phyloP scores from a whole-genome alignment of 306 rosid species.

The Inga leiocalycina region DNA sequence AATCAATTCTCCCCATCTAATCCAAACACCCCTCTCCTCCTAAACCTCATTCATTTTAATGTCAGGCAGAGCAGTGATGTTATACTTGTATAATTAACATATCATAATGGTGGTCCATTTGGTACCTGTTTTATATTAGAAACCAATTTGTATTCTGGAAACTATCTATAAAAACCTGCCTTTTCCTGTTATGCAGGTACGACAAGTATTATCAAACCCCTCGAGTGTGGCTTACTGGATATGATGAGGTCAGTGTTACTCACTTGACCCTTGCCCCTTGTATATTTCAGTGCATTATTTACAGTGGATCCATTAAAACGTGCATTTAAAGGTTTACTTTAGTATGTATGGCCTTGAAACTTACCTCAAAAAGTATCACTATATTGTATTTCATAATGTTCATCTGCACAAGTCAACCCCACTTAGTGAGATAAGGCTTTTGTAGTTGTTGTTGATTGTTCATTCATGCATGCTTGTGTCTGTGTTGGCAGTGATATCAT shows the following conservation, averaged over 20 bases:
- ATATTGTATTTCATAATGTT: too few relatives aligned
- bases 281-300: slow-evolving; percentile 12
- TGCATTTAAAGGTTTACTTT: slow-evolving; percentile 1
- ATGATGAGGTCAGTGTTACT: slow-evolving; percentile 76
- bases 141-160: slow-evolving; percentile 20
- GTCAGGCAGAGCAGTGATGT: slow-evolving; percentile 1
- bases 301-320: not conserved
- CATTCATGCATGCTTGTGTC: not conserved
- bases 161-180: slow-evolving; percentile 16
- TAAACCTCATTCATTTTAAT: not conserved
- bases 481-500: not conserved
- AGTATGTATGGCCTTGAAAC: not conserved
- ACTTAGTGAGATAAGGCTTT: too few relatives aligned
- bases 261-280: slow-evolving; percentile 20
- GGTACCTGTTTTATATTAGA: not conserved
- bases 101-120: not conserved
- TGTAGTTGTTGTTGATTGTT: too few relatives aligned
- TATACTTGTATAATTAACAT: not conserved
- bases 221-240: slow-evolving; percentile 98
- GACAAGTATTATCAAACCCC: slow-evolving; percentile 99
- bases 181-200: slow-evolving; percentile 59
- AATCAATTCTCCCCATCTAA: too few relatives aligned
- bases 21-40: too few relatives aligned
- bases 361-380: not conserved
- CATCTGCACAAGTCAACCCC: too few relatives aligned